A percentile compares a stretch with the other conserved stretches of the same genome.
These are phyloP conservation scores for Mycosphaerella sp. DNA, from an alignment of 2,329 filamentous ascomycete species.

Conservation along the genomic window DNA sequence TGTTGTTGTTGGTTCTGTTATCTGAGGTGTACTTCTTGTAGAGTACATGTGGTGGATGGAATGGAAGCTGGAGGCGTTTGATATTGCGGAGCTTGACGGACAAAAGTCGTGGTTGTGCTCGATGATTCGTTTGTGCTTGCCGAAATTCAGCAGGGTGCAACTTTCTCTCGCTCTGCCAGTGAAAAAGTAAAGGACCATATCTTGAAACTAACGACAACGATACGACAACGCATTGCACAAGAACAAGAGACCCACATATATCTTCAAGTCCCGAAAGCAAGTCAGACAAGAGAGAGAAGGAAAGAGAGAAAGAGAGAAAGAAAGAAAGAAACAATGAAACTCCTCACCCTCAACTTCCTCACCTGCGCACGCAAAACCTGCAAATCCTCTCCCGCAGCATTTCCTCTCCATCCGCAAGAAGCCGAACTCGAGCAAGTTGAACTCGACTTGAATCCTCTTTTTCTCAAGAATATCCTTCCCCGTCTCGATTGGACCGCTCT, in stretches of 20 bases:
- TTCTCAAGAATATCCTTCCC: conserved; percentile 78
- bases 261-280: neutral
- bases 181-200: no score
- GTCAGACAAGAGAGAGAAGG: neutral
- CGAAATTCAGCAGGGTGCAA: neutral
- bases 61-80: neutral
- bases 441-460: conserved; percentile 70
- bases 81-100: no score
- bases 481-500: conserved; percentile 85
- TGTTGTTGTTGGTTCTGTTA: neutral
- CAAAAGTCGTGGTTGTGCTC: neutral
- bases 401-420: conserved; percentile 87
- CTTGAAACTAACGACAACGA: no score
- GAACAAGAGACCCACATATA: no score
- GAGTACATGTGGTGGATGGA: no score
- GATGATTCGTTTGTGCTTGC: neutral
- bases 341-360: conserved; percentile 92
- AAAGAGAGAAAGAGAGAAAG: neutral
- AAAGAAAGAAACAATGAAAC: conserved; percentile 62
- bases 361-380: conserved; percentile 94
- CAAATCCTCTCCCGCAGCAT: conserved; percentile 72
- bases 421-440: conserved; percentile 84
- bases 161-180: neutral
- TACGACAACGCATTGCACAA: no score
- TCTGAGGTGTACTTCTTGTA: neutral